Evolutionary conservation across 1,284 basidiomycete species (phyloP), one percentile per base, ranked within the genome.

Genomic region (Acaromyces ingoldii): DNA sequence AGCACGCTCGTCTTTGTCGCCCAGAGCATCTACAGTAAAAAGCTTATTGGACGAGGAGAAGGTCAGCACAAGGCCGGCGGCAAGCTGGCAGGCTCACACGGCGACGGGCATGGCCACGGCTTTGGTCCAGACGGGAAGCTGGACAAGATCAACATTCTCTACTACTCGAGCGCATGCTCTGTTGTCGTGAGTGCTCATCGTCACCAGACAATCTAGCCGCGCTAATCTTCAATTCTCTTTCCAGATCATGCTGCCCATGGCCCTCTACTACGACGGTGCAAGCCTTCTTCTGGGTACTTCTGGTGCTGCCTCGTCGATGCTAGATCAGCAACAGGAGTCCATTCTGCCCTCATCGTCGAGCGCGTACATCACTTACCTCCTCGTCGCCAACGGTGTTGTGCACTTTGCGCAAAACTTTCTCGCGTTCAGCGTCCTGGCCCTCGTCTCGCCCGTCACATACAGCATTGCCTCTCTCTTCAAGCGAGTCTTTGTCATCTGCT

Each of bases 11-110:
- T 99, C 62, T 97, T 98, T 74, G 95, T 99, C 46, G 89, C 88
- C 56, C 92, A 92, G 63, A 98, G 98, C 78, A 97, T 99, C 69
- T 96, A 93, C 77, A 95, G 93, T 82, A 99, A 99, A 79, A 97
- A 96, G 80, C 85, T 98, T 57, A 86, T 99, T 81, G 91, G 91
- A 11, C 24, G 76, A 74, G 31, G 69, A 73, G n/a, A 76, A 77
- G 24, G 59, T 77, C 15, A 74, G 77, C 7, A 77, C 79, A 50
- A 57, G 58, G n/a, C n/a, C n/a, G n/a, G n/a, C n/a, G n/a, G n/a
- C n/a, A 40, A 19, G n/a, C n/a, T n/a, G n/a, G n/a, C n/a, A n/a
- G n/a, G n/a, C n/a, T n/a, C n/a, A n/a, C n/a, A n/a, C n/a, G n/a
- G n/a, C n/a, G n/a, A n/a, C n/a, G n/a, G n/a, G n/a, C n/a, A n/a